Percentiles rank a stretch among this genome's conserved stretches.
Evolutionary conservation across 768 basidiomycete species (phyloP).

Genomic region (Lentinus tigrinus): DNA sequence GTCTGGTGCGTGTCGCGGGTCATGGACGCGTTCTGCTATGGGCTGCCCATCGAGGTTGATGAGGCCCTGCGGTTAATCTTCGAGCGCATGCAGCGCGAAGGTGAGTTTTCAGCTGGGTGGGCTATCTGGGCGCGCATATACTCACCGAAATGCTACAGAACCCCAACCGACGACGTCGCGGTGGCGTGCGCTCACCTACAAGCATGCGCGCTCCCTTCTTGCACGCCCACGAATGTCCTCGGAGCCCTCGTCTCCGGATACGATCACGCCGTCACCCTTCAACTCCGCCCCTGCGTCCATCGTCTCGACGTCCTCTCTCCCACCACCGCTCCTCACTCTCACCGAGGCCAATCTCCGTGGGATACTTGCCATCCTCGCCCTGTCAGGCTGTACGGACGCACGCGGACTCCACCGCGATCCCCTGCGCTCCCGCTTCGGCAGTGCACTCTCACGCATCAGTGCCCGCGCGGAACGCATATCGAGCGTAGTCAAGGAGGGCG

Average conservation of each 20-base stretch:
- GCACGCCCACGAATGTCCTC: constrained; percentile 5
- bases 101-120: constrained; percentile 26
- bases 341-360: constrained; percentile 29
- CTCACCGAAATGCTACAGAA: constrained; percentile 21
- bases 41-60: constrained; percentile 30
- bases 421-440: constrained; percentile 31
- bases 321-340: constrained; percentile 17
- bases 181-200: constrained; percentile 36
- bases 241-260: constrained; percentile 14
- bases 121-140: not conserved
- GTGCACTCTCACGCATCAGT: constrained; percentile 25
- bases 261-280: constrained; percentile 25
- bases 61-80: constrained; percentile 28
- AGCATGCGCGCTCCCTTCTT: constrained; percentile 27
- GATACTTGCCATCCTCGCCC: constrained; percentile 32
- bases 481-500: constrained; percentile 29
- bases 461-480: constrained; percentile 30
- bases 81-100: constrained; percentile 31
- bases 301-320: constrained; percentile 12
- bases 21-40: constrained; percentile 34
- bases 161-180: constrained; percentile 36
- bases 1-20: constrained; percentile 32
- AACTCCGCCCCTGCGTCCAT: constrained; percentile 15
- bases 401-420: constrained; percentile 29
- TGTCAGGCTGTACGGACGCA: constrained; percentile 30